Evolutionary conservation across 148 eudicot species (phyloP), one percentile per base, ranked within the genome.

Genomic region (Cornus suecica): DNA sequence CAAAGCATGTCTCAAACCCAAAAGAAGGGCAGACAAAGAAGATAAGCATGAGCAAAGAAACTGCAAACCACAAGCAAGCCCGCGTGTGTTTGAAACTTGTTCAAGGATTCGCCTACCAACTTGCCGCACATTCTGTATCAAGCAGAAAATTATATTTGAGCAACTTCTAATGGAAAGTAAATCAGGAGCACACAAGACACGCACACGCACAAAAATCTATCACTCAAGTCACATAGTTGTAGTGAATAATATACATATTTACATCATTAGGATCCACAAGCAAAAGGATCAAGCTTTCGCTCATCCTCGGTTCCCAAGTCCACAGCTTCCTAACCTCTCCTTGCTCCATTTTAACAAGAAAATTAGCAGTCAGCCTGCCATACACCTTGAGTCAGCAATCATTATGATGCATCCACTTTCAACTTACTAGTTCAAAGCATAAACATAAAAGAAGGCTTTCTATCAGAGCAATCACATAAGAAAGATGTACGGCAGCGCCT

Each of bases 241-340:
- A 14, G 30, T 16, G 62, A 65, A 78, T 27, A 45, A 54, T 4
- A 16, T 20, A 30, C 16, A 61, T 58, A 74, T 45, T 84, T 94
- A 92, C 99, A 86, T 95, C 99, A 80, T 92, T 90, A 71, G 96
- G 93, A 84, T 95, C 99, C 82, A 89, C 89, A 83, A 92, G 91
- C 85, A 92, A 76, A 79, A 95, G 97, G 80, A 95, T 86, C 87
- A 92, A 83, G 86, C 93, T 91, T 75, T 86, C 92, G 67, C 92
- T 86, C 97, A 95, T 95, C 83, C 82, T 86, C 34, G 94, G 83
- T 77, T 95, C 97, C 99, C 99, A 95, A 68, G 90, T 84, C 99
- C 97, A 95, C 83, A 86, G 90, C 82, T 80, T 92, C 84, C 82
- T 77, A 54, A 89, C 83, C 73, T 88, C 93, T 42, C 84, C 84